Evolutionary conservation across 1,139 yeast species (phyloP), one percentile per base, ranked within the genome.

Genomic region (Yamadazyma dendronema): DNA sequence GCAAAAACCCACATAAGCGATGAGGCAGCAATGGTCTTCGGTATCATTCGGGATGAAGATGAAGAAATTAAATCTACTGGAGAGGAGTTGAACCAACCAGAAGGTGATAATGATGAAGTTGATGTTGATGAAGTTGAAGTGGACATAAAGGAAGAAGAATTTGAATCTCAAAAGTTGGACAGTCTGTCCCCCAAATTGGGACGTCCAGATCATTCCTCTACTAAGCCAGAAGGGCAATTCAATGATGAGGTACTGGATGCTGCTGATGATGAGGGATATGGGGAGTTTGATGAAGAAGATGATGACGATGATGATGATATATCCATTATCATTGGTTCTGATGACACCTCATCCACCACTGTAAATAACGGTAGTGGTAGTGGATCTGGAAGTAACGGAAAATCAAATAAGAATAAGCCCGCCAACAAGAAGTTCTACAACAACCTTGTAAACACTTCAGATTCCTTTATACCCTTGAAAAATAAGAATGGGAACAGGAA

Each of bases 1-100:
- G 33, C 38, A 14, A 44, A 41, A 15, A 44, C 33, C 5, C 30
- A 17, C 35, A 61, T 68, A 25, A 59, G 56, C 34, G 69, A 66
- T 39, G 75, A 69, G 45, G 72, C 74, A 2, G 75, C 75, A 0
- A 56, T 65, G 69, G 73, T 70, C 0, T 71, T 71, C 49, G 77
- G 77, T 11, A 71, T 67, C 3, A 65, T 67, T 17, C 61, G 64
- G 41, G 54, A 54, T 26, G 54, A 48, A 24, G 41, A 37, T 12
- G 37, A 41, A 23, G 32, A 35, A 27, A 17, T 6, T 25, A 11
- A 7, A 25, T n/a, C n/a, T n/a, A n/a, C n/a, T n/a, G n/a, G n/a
- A n/a, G n/a, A n/a, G n/a, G n/a, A n/a, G n/a, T n/a, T n/a, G n/a
- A n/a, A n/a, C n/a, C n/a, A n/a, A n/a, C 6, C 22, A 6, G 22